Base-by-base conservation (phyloP, 2,329 filamentous ascomycete genomes). In the Ophiocordyceps polyrhachis-furcata region DNA sequence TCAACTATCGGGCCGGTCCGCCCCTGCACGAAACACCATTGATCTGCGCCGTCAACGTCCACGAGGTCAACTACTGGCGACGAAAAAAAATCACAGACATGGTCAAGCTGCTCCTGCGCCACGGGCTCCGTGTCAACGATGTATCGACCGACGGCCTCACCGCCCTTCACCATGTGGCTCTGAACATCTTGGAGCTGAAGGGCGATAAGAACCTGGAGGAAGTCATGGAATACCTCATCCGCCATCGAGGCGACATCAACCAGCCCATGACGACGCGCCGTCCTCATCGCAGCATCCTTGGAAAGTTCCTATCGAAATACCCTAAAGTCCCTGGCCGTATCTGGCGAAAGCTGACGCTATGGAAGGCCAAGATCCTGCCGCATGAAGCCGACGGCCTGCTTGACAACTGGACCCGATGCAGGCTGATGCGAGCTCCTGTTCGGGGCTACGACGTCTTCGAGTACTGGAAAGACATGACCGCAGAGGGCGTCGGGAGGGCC, bases 321-420 rank as follows among this genome's bases (percentile, higher is more conserved):
- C 12, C 21, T 1, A 8, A 28, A 5, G 2, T 20, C 3, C 20
- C 40, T 5, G 3, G 3, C 2, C 8, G 32, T 9, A 5, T 41
- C 2, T 9, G 42, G 7, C 5, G 4, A 13, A 20, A n/a, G 9
- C 20, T 38, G 12, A 13, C 41, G 0, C 9, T n/a, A 1, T 5
- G 40, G 12, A n/a, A 28, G 2, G 50, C 49, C 17, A 32, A 20
- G 2, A 44, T 50, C 13, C 7, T n/a, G 1, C 31, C 29, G 3
- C 13, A 45, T 1, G 49, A 50, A 25, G 40, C 19, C 7, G 29
- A 43, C 11, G 25, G 9, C 2, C 35, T 44, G 13, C 45, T 51
- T 6, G 5, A 11, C 13, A 0, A 13, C 4, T 50, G 49, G 49
- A 13, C 28, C 9, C 8, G 3, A 15, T 40, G 13, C 14, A 1